phyloP scores from a whole-genome alignment of 202 grass and related monocot species.

The Carex arenaria region DNA sequence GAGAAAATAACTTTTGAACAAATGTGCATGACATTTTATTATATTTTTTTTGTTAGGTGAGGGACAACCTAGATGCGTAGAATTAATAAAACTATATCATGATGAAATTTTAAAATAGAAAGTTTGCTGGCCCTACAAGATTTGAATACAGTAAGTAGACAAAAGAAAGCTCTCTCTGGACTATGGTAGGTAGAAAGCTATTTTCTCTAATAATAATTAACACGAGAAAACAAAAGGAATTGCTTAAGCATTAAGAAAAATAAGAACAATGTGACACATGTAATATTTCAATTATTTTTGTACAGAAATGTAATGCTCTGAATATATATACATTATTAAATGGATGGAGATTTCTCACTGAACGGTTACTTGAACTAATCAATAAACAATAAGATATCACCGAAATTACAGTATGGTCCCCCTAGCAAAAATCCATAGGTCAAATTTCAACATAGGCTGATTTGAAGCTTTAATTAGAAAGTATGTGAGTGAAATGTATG shows the following conservation, averaged over 20 bases:
- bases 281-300: not conserved
- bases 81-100: not conserved
- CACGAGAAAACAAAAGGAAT: not conserved
- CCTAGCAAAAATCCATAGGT: not conserved
- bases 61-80: not conserved
- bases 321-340: not conserved
- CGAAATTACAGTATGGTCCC: not conserved
- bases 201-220: not conserved
- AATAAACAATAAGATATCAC: not conserved
- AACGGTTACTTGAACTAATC: not conserved
- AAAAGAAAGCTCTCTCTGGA: not conserved
- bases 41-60: conserved; percentile 4
- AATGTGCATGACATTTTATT: not conserved
- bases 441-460: not conserved
- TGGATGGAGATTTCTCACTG: not conserved
- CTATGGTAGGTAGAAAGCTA: not conserved
- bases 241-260: not conserved
- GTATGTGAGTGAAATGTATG: not conserved
- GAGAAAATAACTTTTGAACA: conserved; percentile 24
- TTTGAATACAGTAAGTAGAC: not conserved
- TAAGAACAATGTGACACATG: conserved; percentile 9
- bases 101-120: not conserved
- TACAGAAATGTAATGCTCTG: not conserved
- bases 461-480: not conserved
- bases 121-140: not conserved